phyloP scores from a whole-genome alignment of 208 protist genomes.

The Borovskyia barvae region DNA sequence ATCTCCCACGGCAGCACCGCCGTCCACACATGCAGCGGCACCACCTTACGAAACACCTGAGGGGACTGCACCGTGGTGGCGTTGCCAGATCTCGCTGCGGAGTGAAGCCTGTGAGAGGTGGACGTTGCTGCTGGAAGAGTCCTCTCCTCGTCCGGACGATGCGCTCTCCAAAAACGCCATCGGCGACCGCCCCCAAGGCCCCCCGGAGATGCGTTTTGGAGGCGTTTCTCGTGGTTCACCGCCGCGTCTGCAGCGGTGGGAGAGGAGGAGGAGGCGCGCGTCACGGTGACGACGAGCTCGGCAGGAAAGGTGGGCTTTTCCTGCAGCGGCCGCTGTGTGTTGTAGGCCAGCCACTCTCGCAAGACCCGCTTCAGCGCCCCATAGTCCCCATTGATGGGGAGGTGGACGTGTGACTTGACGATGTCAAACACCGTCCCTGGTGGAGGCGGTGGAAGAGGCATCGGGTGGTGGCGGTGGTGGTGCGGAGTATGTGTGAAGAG shows the following conservation, averaged over 20 bases:
- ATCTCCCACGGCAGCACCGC: conserved; percentile 86
- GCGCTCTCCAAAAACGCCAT: no score
- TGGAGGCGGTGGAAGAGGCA: neutral
- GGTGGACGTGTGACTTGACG: conserved; percentile 50
- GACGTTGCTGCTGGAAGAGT: no score
- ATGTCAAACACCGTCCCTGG: conserved; percentile 35
- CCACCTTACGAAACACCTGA: conserved; percentile 21
- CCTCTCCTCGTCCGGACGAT: no score
- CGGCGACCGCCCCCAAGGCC: no score
- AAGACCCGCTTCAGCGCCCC: conserved; percentile 58
- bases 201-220: no score
- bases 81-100: neutral
- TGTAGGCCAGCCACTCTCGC: conserved; percentile 67
- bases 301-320: conserved; percentile 54
- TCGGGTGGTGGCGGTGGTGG: neutral
- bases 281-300: conserved; percentile 47
- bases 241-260: neutral
- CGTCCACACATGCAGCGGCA: conserved; percentile 77
- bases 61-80: conserved; percentile 1
- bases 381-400: conserved; percentile 51
- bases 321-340: conserved; percentile 47
- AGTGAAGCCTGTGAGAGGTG: no score
- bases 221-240: no score
- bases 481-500: neutral
- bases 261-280: neutral